Conservation (phyloP, 2,329 filamentous ascomycete genomes). For the Trichoderma atroviride region DNA sequence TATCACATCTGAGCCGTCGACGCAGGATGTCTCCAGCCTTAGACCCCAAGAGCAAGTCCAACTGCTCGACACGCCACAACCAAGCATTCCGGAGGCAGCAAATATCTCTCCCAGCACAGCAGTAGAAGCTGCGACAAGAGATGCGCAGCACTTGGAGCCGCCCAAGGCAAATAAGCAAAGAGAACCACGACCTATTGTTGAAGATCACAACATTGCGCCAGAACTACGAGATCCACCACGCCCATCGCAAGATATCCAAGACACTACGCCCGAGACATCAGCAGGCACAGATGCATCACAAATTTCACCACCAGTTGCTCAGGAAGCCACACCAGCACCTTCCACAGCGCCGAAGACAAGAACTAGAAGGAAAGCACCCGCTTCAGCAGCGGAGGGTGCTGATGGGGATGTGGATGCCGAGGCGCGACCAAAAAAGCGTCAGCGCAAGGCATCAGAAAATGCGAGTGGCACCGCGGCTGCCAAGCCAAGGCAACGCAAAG, state of each 20-base stretch:
- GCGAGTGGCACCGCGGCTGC: slow-evolving; percentile 28
- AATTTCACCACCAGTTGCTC: background rate
- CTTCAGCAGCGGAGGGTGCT: slow-evolving; percentile 28
- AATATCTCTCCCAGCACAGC: background rate
- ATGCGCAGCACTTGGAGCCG: background rate
- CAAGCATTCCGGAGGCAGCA: background rate
- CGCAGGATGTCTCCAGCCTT: slow-evolving; percentile 3
- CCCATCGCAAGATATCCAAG: background rate
- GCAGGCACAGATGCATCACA: background rate
- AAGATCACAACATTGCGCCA: slow-evolving; percentile 24
- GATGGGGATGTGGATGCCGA: slow-evolving; percentile 29
- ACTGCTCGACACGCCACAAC: background rate
- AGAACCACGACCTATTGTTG: background rate
- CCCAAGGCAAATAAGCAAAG: background rate
- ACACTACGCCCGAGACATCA: background rate
- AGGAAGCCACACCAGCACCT: slow-evolving; percentile 4
- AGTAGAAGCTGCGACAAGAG: background rate
- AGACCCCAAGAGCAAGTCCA: background rate
- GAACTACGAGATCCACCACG: slow-evolving; percentile 23
- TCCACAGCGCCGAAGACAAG: slow-evolving; percentile 23
- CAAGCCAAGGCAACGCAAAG: slow-evolving; percentile 37
- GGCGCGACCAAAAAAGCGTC: slow-evolving; percentile 40
- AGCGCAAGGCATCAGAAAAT: slow-evolving; percentile 37
- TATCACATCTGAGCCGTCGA: slow-evolving; percentile 4
- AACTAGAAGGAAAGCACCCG: slow-evolving; percentile 22